Evolutionary conservation across 2,329 filamentous ascomycete species (phyloP), one percentile per base, ranked within the genome.

Genomic region (Cercospora berteroae): DNA sequence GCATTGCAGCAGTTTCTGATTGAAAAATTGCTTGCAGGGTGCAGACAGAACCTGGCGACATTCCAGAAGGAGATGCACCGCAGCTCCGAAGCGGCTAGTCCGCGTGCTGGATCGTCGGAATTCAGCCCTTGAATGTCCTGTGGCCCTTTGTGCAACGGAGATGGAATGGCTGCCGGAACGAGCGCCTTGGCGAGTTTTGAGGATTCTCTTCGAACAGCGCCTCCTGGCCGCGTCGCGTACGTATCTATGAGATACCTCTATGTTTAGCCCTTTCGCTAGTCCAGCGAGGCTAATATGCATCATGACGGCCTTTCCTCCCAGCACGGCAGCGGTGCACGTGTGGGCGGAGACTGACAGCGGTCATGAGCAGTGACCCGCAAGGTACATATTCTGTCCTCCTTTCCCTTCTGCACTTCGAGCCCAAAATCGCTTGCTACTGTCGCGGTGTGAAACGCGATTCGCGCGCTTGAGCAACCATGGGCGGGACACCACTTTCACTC

Each of bases 401-500:
- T 63, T 52, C 50, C 64, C 62, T 44, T 44, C 65, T 67, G 65
- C 68, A 70, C 60, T 68, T 64, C 64, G 65, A 63, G 60, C 48
- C 63, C 58, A 20, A 62, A 58, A 62, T 63, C 55, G 27, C 65
- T 60, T 66, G 67, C 63, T 56, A 60, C 65, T 33, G 59, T 65
- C 65, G 60, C 63, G 25, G 62, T 62, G 67, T 71, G 61, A 64
- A 60, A 72, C 69, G 62, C 52, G 42, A 44, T 62, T 27, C 29
- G 63, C 2, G 36, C 67, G 65, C 66, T 67, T 68, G 68, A 65
- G 67, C 65, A 66, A 70, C 66, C 44, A 73, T 74, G 71, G 55
- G 60, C 63, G 68, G 71, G 58, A 68, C 71, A 55, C 39, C 63
- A 48, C 68, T 70, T 29, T 75, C 75, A 64, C 68, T 76, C 42